A percentile compares a stretch with the other conserved stretches of the same genome.
These are phyloP conservation scores for Naganishia randhawae DNA, from an alignment of 768 basidiomycete species.

Conservation along the genomic window DNA sequence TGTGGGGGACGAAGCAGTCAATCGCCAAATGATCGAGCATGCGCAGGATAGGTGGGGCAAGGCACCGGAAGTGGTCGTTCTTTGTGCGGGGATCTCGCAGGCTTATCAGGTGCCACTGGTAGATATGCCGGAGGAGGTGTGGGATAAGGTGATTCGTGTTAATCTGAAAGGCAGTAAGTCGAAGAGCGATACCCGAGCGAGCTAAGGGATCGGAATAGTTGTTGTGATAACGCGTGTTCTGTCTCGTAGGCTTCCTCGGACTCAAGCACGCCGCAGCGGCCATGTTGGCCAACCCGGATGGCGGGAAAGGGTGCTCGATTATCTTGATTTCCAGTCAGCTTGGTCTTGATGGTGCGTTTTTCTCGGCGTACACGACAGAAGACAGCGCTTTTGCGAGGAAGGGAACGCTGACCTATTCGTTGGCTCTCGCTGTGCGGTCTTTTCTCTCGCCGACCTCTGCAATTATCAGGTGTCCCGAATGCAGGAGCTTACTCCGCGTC, in stretches of 20 bases:
- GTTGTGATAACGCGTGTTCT: not conserved
- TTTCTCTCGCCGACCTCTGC: not conserved
- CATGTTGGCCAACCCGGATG: slow-evolving; percentile 18
- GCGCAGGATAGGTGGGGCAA: slow-evolving; percentile 7
- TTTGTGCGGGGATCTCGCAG: slow-evolving; percentile 20
- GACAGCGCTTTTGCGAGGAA: too few species aligned
- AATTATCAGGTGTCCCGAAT: slow-evolving; percentile 4
- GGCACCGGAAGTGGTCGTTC: slow-evolving; percentile 17
- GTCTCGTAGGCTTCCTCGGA: slow-evolving; percentile 10
- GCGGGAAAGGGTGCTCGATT: slow-evolving; percentile 22
- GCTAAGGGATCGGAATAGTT: not conserved
- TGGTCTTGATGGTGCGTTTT: slow-evolving; percentile 21
- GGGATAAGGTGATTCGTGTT: slow-evolving; percentile 20
- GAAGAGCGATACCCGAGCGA: not conserved
- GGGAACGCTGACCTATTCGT: too few species aligned
- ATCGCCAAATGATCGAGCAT: slow-evolving; percentile 2
- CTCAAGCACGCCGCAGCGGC: slow-evolving; percentile 16
- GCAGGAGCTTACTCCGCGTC: slow-evolving; percentile 21
- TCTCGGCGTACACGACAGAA: not conserved
- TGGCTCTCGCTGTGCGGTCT: not conserved
- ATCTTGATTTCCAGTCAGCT: slow-evolving; percentile 21
- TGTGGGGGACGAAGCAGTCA: slow-evolving; percentile 2
- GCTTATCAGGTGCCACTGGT: slow-evolving; percentile 15
- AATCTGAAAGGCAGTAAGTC: slow-evolving; percentile 22
- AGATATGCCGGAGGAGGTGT: slow-evolving; percentile 23